phyloP scores from a whole-genome alignment of 371 early-diverging fungal species.

The Haplosporangium sp. region DNA sequence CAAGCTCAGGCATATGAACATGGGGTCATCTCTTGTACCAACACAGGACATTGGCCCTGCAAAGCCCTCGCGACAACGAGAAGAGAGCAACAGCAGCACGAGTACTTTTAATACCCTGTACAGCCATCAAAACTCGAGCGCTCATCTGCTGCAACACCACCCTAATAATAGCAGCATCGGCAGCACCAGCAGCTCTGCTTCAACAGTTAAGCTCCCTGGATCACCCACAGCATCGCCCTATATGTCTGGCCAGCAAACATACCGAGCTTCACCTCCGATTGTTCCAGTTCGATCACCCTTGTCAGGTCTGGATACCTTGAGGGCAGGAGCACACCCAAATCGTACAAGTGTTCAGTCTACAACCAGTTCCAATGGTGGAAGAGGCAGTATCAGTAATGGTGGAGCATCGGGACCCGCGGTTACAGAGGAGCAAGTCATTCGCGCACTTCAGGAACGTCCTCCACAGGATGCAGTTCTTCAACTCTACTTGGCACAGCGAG shows the following conservation, averaged over 20 bases:
- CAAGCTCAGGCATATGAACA: conserved; percentile 32
- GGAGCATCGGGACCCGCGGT: conserved; percentile 1
- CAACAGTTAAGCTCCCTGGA: conserved; percentile 45
- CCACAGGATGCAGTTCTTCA: conserved; percentile 43
- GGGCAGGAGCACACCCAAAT: conserved; percentile 36
- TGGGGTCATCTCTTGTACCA: conserved; percentile 33
- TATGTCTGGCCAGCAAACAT: conserved; percentile 25
- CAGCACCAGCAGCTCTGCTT: conserved; percentile 19
- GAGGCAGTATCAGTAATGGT: conserved; percentile 3
- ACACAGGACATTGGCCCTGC: conserved; percentile 28
- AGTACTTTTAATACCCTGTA: conserved; percentile 48
- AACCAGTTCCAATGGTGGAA: conserved; percentile 23
- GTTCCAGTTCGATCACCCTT: conserved; percentile 36
- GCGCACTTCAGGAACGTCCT: conserved; percentile 40
- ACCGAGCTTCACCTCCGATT: conserved; percentile 44
- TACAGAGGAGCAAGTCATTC: conserved; percentile 47
- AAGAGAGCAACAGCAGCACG: conserved; percentile 36
- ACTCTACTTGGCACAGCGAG: conserved; percentile 33
- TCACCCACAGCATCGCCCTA: conserved; percentile 39
- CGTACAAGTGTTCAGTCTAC: conserved; percentile 43
- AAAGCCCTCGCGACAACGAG: conserved; percentile 37
- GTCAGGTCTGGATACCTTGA: conserved; percentile 24
- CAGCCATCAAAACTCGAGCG: conserved; percentile 50
- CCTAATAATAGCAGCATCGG: conserved; percentile 24
- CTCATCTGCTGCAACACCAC: conserved; percentile 31